Evolutionary conservation across 257 asterid genomes (phyloP).

Genomic region (Solanum bulbocastanum): DNA sequence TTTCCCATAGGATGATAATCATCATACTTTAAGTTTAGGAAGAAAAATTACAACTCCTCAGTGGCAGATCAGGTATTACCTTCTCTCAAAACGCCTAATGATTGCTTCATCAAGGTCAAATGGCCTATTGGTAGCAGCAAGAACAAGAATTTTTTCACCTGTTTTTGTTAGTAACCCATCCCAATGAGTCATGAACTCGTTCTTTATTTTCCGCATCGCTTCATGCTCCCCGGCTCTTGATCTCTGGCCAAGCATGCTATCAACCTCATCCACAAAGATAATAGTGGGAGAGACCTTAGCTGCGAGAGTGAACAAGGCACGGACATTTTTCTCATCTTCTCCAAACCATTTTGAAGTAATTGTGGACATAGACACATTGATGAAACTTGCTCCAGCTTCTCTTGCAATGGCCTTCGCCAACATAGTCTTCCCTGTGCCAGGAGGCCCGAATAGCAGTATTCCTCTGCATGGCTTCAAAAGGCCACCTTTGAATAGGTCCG

Average conservation of each 20-base stretch:
- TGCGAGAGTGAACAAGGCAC: constrained; percentile 79
- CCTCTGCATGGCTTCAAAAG: constrained; percentile 88
- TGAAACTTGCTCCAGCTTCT: constrained; percentile 89
- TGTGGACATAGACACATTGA: constrained; percentile 74
- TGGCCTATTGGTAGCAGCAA: constrained; percentile 88
- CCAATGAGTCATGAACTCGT: constrained; percentile 92
- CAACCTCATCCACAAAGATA: constrained; percentile 87
- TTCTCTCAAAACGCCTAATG: constrained; percentile 82
- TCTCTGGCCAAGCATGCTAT: constrained; percentile 86
- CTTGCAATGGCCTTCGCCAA: constrained; percentile 85
- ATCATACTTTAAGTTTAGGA: background rate
- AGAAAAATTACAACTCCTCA: background rate
- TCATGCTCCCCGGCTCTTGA: constrained; percentile 78
- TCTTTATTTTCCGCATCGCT: constrained; percentile 85
- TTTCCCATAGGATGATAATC: background rate
- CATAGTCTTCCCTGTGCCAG: constrained; percentile 92
- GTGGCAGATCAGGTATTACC: constrained; percentile 21
- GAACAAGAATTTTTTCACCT: constrained; percentile 76
- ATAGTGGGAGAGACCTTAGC: constrained; percentile 89
- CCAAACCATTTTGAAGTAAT: constrained; percentile 92
- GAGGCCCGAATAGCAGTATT: constrained; percentile 80
- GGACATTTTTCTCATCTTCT: constrained; percentile 84
- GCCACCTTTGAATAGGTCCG: constrained; percentile 82
- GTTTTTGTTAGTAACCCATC: constrained; percentile 68
- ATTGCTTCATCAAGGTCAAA: constrained; percentile 93